Conservation (phyloP, 1,284 basidiomycete genomes). For the Termitomyces sp. region DNA sequence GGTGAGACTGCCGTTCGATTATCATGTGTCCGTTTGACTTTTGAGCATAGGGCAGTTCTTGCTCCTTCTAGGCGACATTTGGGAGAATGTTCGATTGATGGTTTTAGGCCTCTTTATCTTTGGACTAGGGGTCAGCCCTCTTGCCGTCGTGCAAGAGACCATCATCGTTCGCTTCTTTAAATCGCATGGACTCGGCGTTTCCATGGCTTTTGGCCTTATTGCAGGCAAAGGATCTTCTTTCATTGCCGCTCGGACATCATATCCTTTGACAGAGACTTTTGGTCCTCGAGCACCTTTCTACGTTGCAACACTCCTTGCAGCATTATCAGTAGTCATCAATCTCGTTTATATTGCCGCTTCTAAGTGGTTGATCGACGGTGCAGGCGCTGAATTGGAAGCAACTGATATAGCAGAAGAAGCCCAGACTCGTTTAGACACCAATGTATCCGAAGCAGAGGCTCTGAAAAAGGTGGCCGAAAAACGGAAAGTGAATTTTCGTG, state of each 20-base stretch:
- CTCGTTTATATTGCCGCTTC: slow-evolving; percentile 60
- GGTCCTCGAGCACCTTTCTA: slow-evolving; percentile 72
- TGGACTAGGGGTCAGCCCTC: slow-evolving; percentile 73
- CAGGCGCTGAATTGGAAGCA: slow-evolving; percentile 61
- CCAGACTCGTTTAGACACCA: slow-evolving; percentile 35
- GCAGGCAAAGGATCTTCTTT: slow-evolving; percentile 76
- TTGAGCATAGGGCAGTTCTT: slow-evolving; percentile 45
- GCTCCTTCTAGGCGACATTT: slow-evolving; percentile 59
- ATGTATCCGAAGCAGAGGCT: slow-evolving; percentile 56
- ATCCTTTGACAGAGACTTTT: slow-evolving; percentile 64
- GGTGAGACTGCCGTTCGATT: slow-evolving; percentile 35
- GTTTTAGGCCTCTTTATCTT: slow-evolving; percentile 69
- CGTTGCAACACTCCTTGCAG: slow-evolving; percentile 59
- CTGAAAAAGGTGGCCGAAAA: slow-evolving; percentile 62
- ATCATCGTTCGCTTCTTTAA: slow-evolving; percentile 80
- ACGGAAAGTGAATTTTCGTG: slow-evolving; percentile 51
- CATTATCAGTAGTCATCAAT: slow-evolving; percentile 63
- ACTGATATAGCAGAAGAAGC: slow-evolving; percentile 55
- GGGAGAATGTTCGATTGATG: slow-evolving; percentile 58
- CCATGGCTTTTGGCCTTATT: slow-evolving; percentile 74
- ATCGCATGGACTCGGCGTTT: slow-evolving; percentile 70
- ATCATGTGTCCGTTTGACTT: background rate
- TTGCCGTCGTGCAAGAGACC: slow-evolving; percentile 73
- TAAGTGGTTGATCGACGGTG: slow-evolving; percentile 55
- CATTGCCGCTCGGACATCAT: slow-evolving; percentile 66